Percentiles rank a stretch among this genome's conserved stretches.
These are phyloP conservation scores for Yamadazyma nakazawae DNA, from an alignment of 805 yeast genomes.

Conservation along the genomic window DNA sequence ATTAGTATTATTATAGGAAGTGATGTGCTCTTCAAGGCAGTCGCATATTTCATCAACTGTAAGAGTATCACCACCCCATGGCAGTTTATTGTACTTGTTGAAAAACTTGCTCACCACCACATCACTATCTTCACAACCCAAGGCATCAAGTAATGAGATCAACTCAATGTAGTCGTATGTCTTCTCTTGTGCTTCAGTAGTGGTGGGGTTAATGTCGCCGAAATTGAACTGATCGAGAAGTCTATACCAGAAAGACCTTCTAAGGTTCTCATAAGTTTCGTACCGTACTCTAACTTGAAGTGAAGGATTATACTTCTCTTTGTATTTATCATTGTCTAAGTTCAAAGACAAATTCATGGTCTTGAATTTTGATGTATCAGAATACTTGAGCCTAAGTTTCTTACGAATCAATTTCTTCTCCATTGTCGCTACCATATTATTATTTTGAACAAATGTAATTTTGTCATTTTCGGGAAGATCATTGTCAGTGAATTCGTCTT, in stretches of 20 bases:
- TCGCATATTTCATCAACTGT: conserved; percentile 44
- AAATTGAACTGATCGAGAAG: conserved; percentile 53
- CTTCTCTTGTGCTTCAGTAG: conserved; percentile 17
- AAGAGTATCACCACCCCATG: conserved; percentile 56
- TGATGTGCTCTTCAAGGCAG: conserved; percentile 42
- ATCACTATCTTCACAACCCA: conserved; percentile 52
- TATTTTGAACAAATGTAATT: conserved; percentile 21
- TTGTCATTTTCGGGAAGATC: conserved; percentile 11
- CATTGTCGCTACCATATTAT: conserved; percentile 27
- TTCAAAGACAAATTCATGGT: conserved; percentile 38
- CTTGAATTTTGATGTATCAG: conserved; percentile 40
- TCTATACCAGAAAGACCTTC: conserved; percentile 68
- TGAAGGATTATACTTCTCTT: conserved; percentile 46
- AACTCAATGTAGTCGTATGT: conserved; percentile 58
- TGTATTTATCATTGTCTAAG: conserved; percentile 29
- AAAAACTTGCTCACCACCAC: conserved; percentile 56
- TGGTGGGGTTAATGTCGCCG: conserved; percentile 24
- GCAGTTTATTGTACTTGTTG: conserved; percentile 39
- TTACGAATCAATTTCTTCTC: conserved; percentile 14
- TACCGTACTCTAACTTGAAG: conserved; percentile 61
- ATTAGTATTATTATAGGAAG: conserved; percentile 18
- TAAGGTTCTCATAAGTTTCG: conserved; percentile 59
- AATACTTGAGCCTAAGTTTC: conserved; percentile 24
- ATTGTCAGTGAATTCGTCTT: conserved; percentile 12
- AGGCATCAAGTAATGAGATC: conserved; percentile 57